Conservation (phyloP, 805 yeast genomes). For the Lachancea dasiensis region DNA sequence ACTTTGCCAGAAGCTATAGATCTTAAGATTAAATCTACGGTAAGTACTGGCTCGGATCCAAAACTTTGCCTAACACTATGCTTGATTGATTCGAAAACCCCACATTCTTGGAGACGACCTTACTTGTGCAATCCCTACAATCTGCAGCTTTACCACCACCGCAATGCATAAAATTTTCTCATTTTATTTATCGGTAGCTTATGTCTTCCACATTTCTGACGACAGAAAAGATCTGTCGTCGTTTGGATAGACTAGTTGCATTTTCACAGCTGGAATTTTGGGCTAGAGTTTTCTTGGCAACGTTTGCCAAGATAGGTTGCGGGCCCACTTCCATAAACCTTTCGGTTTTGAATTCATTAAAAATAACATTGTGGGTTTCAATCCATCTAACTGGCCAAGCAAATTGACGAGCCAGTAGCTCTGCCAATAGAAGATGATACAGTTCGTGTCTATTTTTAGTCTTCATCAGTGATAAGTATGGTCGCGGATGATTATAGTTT, state of each 20-base stretch:
- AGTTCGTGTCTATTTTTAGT: constrained; percentile 85
- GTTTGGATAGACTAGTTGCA: constrained; percentile 57
- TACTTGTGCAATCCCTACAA: no score
- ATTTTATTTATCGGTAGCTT: constrained; percentile 75
- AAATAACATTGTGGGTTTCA: constrained; percentile 84
- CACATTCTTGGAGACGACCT: no score
- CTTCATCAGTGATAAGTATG: constrained; percentile 42
- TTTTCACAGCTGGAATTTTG: constrained; percentile 80
- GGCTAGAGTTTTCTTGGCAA: constrained; percentile 82
- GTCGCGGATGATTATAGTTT: background rate
- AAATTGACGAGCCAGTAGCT: constrained; percentile 83
- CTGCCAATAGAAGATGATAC: constrained; percentile 77
- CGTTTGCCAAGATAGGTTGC: constrained; percentile 84
- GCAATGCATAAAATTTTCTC: no score
- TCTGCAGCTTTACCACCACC: no score
- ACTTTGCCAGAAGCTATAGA: constrained; percentile 20
- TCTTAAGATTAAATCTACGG: constrained; percentile 13
- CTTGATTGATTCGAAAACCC: no score
- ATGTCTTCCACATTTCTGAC: constrained; percentile 80
- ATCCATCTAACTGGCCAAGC: constrained; percentile 95
- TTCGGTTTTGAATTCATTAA: constrained; percentile 75
- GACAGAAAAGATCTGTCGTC: constrained; percentile 78
- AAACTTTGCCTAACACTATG: no score
- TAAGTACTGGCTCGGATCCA: background rate
- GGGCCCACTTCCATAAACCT: constrained; percentile 89